Evolutionary conservation across 2,329 filamentous ascomycete species (phyloP).

Genomic region (Penicillium sp.): DNA sequence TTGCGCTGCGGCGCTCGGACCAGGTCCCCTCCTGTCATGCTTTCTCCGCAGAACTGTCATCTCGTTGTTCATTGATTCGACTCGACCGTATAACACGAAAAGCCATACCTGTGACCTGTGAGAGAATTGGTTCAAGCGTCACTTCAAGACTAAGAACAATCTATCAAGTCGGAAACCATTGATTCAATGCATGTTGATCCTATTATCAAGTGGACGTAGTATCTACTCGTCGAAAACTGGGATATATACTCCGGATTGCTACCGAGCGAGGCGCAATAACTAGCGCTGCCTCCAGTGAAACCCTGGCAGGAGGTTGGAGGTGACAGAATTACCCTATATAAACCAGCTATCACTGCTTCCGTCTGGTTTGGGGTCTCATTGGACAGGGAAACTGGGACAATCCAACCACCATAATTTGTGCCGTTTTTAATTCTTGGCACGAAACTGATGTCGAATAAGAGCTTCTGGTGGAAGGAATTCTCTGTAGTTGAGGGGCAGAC

Average conservation of each 20-base stretch:
- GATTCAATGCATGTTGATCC: too few relatives aligned
- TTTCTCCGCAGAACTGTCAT: too few relatives aligned
- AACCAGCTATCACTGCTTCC: too few relatives aligned
- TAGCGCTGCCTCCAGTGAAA: neutral
- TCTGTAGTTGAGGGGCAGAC: neutral
- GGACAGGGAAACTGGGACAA: neutral
- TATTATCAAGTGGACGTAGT: too few relatives aligned
- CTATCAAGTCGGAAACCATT: too few relatives aligned
- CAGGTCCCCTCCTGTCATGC: neutral
- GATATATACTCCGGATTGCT: neutral
- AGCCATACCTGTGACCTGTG: neutral
- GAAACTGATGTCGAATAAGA: constrained; percentile 8
- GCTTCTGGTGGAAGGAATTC: neutral
- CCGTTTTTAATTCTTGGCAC: constrained; percentile 3
- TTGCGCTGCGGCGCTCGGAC: neutral
- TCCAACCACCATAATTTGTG: neutral
- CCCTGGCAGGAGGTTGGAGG: too few relatives aligned
- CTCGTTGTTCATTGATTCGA: too few relatives aligned
- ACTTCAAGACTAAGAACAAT: too few relatives aligned
- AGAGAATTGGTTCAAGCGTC: too few relatives aligned
- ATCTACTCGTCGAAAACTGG: neutral
- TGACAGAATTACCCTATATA: too few relatives aligned
- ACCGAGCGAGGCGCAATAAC: neutral
- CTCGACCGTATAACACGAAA: too few relatives aligned
- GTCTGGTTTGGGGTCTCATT: neutral